phyloP scores from a whole-genome alignment of 2,329 filamentous ascomycete species.

The Fusarium tupiense region DNA sequence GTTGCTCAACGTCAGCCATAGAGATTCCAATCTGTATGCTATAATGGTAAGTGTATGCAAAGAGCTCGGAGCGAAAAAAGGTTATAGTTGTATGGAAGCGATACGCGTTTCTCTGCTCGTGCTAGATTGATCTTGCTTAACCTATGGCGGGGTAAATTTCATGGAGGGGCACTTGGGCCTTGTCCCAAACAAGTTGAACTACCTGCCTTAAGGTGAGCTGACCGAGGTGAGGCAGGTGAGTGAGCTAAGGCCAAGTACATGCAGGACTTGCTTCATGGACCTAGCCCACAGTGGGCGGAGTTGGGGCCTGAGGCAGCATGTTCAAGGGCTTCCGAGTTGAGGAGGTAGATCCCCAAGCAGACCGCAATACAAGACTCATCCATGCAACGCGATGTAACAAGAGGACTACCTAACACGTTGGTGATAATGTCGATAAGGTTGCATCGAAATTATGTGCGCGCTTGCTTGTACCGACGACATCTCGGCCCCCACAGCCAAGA shows the following conservation, averaged over 20 bases:
- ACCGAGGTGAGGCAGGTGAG: not conserved
- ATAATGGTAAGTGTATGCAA: not conserved
- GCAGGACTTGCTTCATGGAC: not conserved
- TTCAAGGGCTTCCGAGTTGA: not conserved
- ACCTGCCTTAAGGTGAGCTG: not conserved
- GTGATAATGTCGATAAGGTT: slow-evolving; percentile 6
- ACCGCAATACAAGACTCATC: not conserved
- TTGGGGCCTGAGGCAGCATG: slow-evolving; percentile 29
- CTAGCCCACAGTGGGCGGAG: not conserved
- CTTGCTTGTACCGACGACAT: slow-evolving; percentile 10
- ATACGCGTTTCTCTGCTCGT: slow-evolving; percentile 42
- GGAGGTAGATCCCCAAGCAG: not conserved
- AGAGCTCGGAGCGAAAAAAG: slow-evolving; percentile 26
- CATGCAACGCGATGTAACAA: not conserved
- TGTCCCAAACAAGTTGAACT: not conserved
- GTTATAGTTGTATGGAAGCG: slow-evolving; percentile 29
- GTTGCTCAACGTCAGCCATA: slow-evolving; percentile 66
- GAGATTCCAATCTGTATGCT: slow-evolving; percentile 12
- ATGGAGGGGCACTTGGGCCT: slow-evolving; percentile 43
- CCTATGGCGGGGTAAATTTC: slow-evolving; percentile 50
- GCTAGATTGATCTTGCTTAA: slow-evolving; percentile 23
- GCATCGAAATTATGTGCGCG: slow-evolving; percentile 11
- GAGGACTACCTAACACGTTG: not conserved
- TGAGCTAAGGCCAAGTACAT: not conserved
- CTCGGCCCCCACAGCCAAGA: not conserved